Evolutionary conservation across 257 asterid species (phyloP), one percentile per base, ranked within the genome.

Genomic region (Ilex aquifolium): DNA sequence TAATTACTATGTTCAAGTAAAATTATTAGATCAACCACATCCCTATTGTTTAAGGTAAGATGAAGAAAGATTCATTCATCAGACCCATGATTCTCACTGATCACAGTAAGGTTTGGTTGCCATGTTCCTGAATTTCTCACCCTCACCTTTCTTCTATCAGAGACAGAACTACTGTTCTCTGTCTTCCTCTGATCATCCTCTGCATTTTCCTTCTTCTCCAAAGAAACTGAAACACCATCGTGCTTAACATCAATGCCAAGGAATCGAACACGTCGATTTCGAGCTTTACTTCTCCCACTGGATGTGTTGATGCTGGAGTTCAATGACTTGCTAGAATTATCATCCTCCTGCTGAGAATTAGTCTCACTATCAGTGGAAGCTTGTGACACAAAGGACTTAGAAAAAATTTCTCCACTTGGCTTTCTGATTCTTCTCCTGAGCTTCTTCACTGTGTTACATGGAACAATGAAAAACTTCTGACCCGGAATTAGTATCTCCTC

Each of bases 401-500:
- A 13, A 11, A 32, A 56, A 21, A 62, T 64, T 10, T 10, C 50
- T 44, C 51, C 60, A 31, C 44, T 27, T 0, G 72, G 46, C 52
- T 70, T 78, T 64, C 52, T 75, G 27, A 76, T 79, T 16, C 81
- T 72, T 12, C 81, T 78, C 61, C 72, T 60, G 57, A 88, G 87
- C 58, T 88, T 88, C 72, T 64, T 82, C 59, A 88, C 77, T 0
- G 96, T 88, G 52, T 62, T 61, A 1, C 63, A 60, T 1, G 96
- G 88, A 67, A 88, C 83, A 12, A 85, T 42, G 16, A 75, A 83
- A 79, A 73, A 85, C 42, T 71, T 85, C 48, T 85, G 85, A 62
- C 91, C 95, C 31, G 88, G 95, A 57, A 74, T 16, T 10, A 88
- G 90, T 17, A 78, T 83, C 40, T 88, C 91, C 0, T 88, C 91